Evolutionary conservation across 208 protist genomes (phyloP).

Genomic region (Trypanosoma vivax): DNA sequence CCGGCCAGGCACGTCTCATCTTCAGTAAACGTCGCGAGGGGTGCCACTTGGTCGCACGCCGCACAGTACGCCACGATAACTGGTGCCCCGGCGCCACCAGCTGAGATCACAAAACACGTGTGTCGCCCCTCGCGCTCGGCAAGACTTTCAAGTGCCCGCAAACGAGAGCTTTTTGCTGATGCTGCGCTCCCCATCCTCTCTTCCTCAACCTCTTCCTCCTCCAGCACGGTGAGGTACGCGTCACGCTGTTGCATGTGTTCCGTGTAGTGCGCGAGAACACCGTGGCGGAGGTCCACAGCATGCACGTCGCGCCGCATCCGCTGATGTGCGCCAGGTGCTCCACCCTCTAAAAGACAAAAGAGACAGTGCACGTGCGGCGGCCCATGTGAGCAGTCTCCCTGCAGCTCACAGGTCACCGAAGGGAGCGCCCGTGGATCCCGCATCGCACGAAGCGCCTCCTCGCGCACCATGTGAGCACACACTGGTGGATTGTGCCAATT

Average conservation of each 20-base stretch:
- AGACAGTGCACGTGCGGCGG: constrained; percentile 36
- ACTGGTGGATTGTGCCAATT: constrained; percentile 6
- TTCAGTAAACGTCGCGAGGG: constrained; percentile 23
- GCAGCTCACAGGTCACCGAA: constrained; percentile 6
- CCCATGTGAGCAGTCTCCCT: neutral
- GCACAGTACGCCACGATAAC: constrained; percentile 50
- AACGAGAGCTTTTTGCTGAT: constrained; percentile 15
- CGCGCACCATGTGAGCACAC: constrained; percentile 46
- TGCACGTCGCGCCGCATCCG: neutral
- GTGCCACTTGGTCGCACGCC: constrained; percentile 44
- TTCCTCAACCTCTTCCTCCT: constrained; percentile 10
- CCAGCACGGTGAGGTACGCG: constrained; percentile 26
- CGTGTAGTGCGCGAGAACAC: constrained; percentile 5
- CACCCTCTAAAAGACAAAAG: constrained; percentile 26
- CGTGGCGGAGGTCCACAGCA: constrained; percentile 1
- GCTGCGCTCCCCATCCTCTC: constrained; percentile 6
- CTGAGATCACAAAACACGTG: constrained; percentile 41
- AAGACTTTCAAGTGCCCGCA: constrained; percentile 26
- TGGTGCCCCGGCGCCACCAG: constrained; percentile 33
- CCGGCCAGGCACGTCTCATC: neutral
- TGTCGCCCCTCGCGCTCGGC: constrained; percentile 45
- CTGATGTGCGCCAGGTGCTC: neutral
- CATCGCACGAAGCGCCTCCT: constrained; percentile 22
- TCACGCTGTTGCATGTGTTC: constrained; percentile 14
- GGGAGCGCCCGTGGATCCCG: constrained; percentile 8